These are phyloP conservation scores for Cystobasidiaceae sp. DNA, from an alignment of 1,284 basidiomycete species.

Conservation along the genomic window DNA sequence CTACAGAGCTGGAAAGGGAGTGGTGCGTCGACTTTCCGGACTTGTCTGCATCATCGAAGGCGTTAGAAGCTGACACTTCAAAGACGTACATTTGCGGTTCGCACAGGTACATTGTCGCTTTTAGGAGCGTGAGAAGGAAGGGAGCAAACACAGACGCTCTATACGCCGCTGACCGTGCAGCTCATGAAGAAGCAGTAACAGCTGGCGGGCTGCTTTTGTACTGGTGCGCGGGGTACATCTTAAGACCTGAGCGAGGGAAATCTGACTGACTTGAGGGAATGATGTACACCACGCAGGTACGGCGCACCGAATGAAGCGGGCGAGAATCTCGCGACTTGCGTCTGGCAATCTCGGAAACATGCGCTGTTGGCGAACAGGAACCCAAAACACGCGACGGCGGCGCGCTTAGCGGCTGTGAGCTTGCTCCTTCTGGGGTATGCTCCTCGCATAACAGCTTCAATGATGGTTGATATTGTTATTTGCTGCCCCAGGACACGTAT, in stretches of 20 bases:
- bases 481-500: conserved; percentile 55
- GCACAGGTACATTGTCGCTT: conserved; percentile 76
- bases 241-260: too few species aligned
- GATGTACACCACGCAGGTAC: background rate
- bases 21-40: conserved; percentile 33
- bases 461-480: too few species aligned
- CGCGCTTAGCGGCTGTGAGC: conserved; percentile 61
- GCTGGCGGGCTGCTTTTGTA: conserved; percentile 34
- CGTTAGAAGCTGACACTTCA: too few species aligned
- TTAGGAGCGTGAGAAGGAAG: conserved; percentile 68
- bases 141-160: conserved; percentile 49
- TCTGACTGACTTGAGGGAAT: background rate
- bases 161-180: conserved; percentile 74
- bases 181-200: conserved; percentile 79
- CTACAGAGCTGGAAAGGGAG: conserved; percentile 56
- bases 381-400: conserved; percentile 73
- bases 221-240: conserved; percentile 35
- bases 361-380: conserved; percentile 71
- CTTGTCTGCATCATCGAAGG: too few species aligned
- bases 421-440: background rate
- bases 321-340: conserved; percentile 86
- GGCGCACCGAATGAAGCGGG: conserved; percentile 51
- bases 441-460: too few species aligned
- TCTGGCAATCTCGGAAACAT: conserved; percentile 81
- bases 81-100: background rate